Conservation (phyloP, 2,329 filamentous ascomycete species). For the Calycina marina region DNA sequence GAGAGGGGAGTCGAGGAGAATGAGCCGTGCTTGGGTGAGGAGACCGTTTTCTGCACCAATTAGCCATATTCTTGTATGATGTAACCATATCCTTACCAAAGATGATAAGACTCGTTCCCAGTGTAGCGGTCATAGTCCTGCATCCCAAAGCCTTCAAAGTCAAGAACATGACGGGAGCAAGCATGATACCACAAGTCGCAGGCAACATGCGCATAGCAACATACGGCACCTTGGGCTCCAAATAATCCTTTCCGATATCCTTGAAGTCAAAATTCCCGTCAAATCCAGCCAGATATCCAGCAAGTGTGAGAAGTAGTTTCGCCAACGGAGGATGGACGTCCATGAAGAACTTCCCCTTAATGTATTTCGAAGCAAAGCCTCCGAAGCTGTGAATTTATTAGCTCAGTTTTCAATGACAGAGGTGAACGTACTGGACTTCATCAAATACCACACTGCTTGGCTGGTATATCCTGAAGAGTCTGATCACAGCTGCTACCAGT, state of each 20-base stretch:
- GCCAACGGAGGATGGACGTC: constrained; percentile 97
- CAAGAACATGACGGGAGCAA: constrained; percentile 86
- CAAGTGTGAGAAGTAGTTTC: constrained; percentile 90
- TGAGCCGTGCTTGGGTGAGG: constrained; percentile 85
- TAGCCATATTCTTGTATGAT: constrained; percentile 7
- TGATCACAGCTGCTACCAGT: constrained; percentile 60
- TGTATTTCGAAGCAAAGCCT: constrained; percentile 96
- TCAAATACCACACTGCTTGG: constrained; percentile 96
- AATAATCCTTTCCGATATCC: constrained; percentile 97
- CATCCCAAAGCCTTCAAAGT: constrained; percentile 86
- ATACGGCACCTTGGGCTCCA: constrained; percentile 89
- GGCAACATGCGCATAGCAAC: constrained; percentile 94
- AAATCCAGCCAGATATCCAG: constrained; percentile 89
- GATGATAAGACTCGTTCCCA: constrained; percentile 77
- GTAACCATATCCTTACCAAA: constrained; percentile 47
- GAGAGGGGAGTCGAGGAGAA: constrained; percentile 88
- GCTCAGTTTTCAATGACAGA: constrained; percentile 1
- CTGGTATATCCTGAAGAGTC: constrained; percentile 91
- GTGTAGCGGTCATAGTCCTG: constrained; percentile 66
- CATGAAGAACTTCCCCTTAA: constrained; percentile 99
- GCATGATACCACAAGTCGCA: constrained; percentile 73
- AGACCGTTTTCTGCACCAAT: constrained; percentile 71
- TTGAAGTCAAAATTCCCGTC: constrained; percentile 97
- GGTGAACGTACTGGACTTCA: constrained; percentile 80
- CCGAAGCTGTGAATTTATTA: constrained; percentile 54